Evolutionary conservation across 2,329 filamentous ascomycete species (phyloP), one percentile per base, ranked within the genome.

Genomic region (Grosmannia serpens): DNA sequence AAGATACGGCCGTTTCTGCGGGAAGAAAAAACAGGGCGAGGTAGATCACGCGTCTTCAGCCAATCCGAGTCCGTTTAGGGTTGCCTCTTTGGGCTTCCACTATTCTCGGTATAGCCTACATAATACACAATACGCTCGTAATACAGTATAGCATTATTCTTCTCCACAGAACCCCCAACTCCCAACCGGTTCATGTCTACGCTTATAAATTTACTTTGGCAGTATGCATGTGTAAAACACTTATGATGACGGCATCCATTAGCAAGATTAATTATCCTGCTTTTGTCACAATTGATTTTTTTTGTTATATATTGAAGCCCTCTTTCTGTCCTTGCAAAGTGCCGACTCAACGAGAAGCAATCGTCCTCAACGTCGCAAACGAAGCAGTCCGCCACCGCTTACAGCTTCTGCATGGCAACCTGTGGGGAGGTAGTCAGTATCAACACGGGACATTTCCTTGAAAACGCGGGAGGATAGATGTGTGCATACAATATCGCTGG

Each of bases 391-490:
- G 58, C 57, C 61, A 13, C 66, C 53, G 13, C 22, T 84, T 90
- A 96, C 77, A 92, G 79, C 82, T 95, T 95, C 82, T 90, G 86
- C 90, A 95, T 95, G 73, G 89, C 89, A 75, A 78, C 58, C 55
- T 56, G 27, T 44, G 20, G 3, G 20, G 1, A n/a, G 9, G 24
- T 55, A 15, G 35, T 55, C 49, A 55, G 38, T 38, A 27, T 38
- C 22, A 38, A 41, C 77, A 77, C n/a, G 29, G 3, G 41, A 60
- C 60, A 60, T 59, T 46, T 35, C 66, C 8, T 62, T 60, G 63
- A 66, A 63, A 62, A 53, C 52, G 47, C 24, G 22, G 24, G 33
- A 53, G 46, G 26, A 38, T 13, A 55, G 41, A 24, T 2, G 2
- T 0, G 10, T 47, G 26, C 54, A 35, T 35, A 56, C 86, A 70